phyloP scores from a whole-genome alignment of 2,329 filamentous ascomycete genomes.

The Cladophialophora carrionii region DNA sequence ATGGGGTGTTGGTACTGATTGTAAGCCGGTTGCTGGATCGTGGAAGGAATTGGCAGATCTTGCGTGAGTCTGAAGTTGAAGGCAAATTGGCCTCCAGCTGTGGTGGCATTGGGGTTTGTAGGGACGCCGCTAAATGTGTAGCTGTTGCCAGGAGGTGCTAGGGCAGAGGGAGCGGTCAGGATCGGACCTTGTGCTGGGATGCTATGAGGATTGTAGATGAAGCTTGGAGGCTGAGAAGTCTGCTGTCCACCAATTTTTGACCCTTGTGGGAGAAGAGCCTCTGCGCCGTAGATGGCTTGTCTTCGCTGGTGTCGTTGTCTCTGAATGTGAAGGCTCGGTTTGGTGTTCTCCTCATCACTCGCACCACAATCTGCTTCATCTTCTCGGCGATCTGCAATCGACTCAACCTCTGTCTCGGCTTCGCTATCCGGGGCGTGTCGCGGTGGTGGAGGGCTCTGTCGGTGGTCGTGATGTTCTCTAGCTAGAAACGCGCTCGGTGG shows the following conservation, averaged over 20 bases:
- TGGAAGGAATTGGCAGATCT: background rate
- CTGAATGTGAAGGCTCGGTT: background rate
- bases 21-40: background rate
- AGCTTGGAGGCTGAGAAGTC: background rate
- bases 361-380: conserved; percentile 2
- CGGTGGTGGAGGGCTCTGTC: background rate
- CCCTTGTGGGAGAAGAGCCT: conserved; percentile 23
- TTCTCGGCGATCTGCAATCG: background rate
- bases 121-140: conserved; percentile 26
- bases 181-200: background rate
- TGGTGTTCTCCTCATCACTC: conserved; percentile 19
- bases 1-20: conserved; percentile 1
- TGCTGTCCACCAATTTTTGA: conserved; percentile 7
- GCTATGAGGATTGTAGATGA: background rate
- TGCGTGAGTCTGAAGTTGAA: conserved; percentile 13
- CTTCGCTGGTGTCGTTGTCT: conserved; percentile 13
- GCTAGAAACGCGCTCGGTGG: background rate
- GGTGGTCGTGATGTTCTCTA: background rate
- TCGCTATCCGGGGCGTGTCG: conserved; percentile 16
- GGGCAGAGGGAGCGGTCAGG: background rate
- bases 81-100: conserved; percentile 10
- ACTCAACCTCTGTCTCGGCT: conserved; percentile 23
- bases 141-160: conserved; percentile 1
- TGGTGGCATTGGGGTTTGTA: conserved; percentile 7
- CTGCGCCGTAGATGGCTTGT: conserved; percentile 28